Conservation (phyloP, 176 grass and related monocot species). For the Triticum urartu region DNA sequence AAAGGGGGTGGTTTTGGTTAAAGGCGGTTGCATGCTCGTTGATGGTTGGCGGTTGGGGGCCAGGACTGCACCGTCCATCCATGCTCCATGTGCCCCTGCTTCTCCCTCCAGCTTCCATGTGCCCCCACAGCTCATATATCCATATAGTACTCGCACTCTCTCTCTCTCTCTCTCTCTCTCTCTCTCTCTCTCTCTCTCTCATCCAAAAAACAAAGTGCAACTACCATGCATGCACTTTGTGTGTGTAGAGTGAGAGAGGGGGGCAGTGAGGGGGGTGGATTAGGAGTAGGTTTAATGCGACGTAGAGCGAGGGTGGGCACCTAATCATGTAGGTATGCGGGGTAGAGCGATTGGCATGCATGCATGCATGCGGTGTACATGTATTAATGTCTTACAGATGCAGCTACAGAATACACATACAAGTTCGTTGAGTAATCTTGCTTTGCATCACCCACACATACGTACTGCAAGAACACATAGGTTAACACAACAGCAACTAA, state of each 20-base stretch:
- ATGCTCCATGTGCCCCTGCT: constrained; percentile 28
- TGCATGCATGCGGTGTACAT: not conserved
- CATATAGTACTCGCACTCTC: not conserved
- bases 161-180: not conserved
- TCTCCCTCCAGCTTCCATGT: not conserved
- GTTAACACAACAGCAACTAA: no score
- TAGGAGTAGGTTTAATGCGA: not conserved
- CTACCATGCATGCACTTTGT: not conserved
- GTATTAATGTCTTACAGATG: not conserved
- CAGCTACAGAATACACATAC: not conserved
- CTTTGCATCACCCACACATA: not conserved
- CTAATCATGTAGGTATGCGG: not conserved
- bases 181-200: not conserved
- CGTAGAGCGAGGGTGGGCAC: not conserved
- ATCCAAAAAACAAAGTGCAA: not conserved
- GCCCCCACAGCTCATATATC: not conserved
- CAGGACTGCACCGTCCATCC: constrained; percentile 56
- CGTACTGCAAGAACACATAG: no score
- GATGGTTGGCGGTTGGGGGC: constrained; percentile 47
- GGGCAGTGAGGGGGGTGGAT: not conserved
- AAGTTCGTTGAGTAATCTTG: not conserved
- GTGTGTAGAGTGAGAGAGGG: not conserved
- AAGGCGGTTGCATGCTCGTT: constrained; percentile 37
- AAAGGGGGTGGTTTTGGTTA: constrained; percentile 42
- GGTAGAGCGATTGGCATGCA: not conserved